Conservation (phyloP, 2,329 filamentous ascomycete species). For the Penicillium italicum region DNA sequence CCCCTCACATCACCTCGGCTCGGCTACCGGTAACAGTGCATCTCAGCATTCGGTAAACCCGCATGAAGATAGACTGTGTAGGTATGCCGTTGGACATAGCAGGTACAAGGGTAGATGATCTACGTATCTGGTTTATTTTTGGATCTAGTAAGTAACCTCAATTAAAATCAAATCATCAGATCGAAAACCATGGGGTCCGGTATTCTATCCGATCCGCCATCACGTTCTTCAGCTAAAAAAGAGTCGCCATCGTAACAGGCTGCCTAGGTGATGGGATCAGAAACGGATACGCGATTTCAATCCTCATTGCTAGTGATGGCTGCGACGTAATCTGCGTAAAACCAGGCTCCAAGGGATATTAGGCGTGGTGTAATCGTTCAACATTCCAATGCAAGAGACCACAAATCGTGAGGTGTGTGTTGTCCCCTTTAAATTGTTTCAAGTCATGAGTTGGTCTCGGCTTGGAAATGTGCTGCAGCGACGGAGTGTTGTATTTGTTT, state of each 20-base stretch:
- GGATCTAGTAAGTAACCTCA: neutral
- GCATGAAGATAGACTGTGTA: neutral
- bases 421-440: neutral
- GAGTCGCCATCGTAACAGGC: slow-evolving; percentile 52
- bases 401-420: slow-evolving; percentile 2
- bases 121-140: neutral
- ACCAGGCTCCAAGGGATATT: too few relatives aligned
- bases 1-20: slow-evolving; percentile 14
- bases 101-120: neutral
- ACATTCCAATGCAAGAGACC: slow-evolving; percentile 7
- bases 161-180: neutral
- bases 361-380: slow-evolving; percentile 22
- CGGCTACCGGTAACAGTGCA: slow-evolving; percentile 10
- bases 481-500: slow-evolving; percentile 11
- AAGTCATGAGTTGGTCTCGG: neutral
- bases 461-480: slow-evolving; percentile 4
- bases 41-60: neutral
- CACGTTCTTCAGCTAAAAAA: slow-evolving; percentile 16
- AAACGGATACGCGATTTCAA: slow-evolving; percentile 57
- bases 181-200: slow-evolving; percentile 15
- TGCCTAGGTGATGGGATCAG: slow-evolving; percentile 56
- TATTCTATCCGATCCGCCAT: slow-evolving; percentile 21
- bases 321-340: slow-evolving; percentile 58
- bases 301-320: slow-evolving; percentile 59
- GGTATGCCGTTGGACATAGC: neutral